A percentile compares a stretch with the other conserved stretches of the same genome.
phyloP scores from a whole-genome alignment of 352 stramenopile genomes.

The Phytophthora crassamura region DNA sequence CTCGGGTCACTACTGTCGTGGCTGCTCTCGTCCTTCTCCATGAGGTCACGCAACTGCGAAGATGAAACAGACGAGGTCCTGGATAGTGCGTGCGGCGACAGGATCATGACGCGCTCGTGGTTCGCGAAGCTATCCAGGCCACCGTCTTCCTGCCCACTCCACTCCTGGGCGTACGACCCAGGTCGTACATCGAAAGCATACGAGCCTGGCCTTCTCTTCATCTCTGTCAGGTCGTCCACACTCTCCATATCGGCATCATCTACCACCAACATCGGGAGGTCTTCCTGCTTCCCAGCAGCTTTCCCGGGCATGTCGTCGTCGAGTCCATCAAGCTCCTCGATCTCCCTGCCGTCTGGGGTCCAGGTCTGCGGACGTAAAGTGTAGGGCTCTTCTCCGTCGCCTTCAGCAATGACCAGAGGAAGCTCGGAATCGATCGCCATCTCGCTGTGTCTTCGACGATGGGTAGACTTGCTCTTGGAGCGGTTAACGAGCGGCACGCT shows the following conservation, averaged over 20 bases:
- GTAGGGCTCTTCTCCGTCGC: slow-evolving; percentile 5
- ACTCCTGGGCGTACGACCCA: slow-evolving; percentile 37
- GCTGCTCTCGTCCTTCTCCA: slow-evolving; percentile 38
- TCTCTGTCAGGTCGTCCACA: slow-evolving; percentile 41
- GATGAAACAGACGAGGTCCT: slow-evolving; percentile 47
- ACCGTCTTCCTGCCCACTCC: slow-evolving; percentile 31
- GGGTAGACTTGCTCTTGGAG: slow-evolving; percentile 37
- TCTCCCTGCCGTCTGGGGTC: slow-evolving; percentile 29
- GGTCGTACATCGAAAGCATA: slow-evolving; percentile 25
- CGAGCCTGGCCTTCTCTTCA: slow-evolving; percentile 26
- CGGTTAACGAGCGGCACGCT: slow-evolving; percentile 46
- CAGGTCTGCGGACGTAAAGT: slow-evolving; percentile 32
- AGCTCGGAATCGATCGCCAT: slow-evolving; percentile 15
- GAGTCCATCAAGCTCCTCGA: slow-evolving; percentile 37
- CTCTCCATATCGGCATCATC: slow-evolving; percentile 44
- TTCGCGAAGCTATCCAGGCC: slow-evolving; percentile 30
- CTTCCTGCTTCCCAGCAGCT: slow-evolving; percentile 15
- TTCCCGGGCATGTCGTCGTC: slow-evolving; percentile 21
- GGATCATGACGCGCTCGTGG: slow-evolving; percentile 32
- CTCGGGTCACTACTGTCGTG: slow-evolving; percentile 29
- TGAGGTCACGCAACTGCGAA: slow-evolving; percentile 35
- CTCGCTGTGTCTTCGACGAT: slow-evolving; percentile 31
- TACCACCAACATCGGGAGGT: slow-evolving; percentile 46
- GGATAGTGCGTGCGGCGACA: slow-evolving; percentile 39
- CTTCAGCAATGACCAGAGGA: background rate